Evolutionary conservation across 345 rosid species (phyloP), one percentile per base, ranked within the genome.

Genomic region (Eucalyptus microcorys): DNA sequence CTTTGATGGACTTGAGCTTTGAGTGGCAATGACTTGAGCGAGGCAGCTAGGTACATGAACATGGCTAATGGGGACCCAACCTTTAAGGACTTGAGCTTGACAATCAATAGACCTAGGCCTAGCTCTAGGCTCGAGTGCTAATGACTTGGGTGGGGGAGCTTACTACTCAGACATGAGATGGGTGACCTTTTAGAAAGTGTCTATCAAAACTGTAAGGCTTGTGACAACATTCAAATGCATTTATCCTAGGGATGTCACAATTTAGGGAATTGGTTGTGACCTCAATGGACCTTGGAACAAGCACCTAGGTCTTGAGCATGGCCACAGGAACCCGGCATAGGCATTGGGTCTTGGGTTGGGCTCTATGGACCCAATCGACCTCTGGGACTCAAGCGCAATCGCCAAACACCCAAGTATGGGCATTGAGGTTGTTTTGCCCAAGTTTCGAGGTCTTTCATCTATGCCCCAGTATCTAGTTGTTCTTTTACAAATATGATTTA

Each of bases 381-480:
- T 24, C 0, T 55, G 3, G 30, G 30, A 55, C 61, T 1, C 2
- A 2, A 55, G 27, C 61, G 0, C 1, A 3, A 24, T 22, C 0
- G 14, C 13, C 1, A 55, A 55, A 55, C 61, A 55, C 61, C 3
- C 1, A 14, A 55, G 61, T 10, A 22, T 55, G 14, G 61, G 30
- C 14, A 0, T 24, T 10, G 30, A 55, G 61, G 30, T 55, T 55
- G 1, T 26, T 55, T 22, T 10, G 13, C 61, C 30, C 14, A 24
- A 55, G 30, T 55, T 22, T 0, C 3, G 1, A 24, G 6, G 30
- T 24, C 61, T 24, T 55, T 55, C 30, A 10, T 55, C 30, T 26
- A 55, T 24, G 14, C 13, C 24, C 14, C 0, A 0, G 6, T 55
- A 24, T 9, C 0, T 0, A 10, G 30, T 24, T 26, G 6, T 55